These are phyloP conservation scores for Leishmania mexicana DNA, from an alignment of 208 protist genomes.

Conservation along the genomic window DNA sequence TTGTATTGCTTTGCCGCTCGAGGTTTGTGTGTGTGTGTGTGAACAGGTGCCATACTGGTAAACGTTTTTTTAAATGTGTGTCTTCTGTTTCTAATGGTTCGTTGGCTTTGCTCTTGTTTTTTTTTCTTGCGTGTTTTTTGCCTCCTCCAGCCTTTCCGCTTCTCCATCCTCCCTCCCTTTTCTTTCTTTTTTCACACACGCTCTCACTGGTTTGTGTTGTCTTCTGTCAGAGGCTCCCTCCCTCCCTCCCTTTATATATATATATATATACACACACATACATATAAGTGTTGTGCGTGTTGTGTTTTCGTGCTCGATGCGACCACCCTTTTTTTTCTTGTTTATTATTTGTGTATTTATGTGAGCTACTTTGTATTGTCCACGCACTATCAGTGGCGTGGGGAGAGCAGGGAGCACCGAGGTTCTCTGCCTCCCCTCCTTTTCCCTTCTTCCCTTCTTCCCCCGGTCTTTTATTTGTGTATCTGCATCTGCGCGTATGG, in stretches of 20 bases:
- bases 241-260: neutral
- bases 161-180: neutral
- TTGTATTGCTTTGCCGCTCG: neutral
- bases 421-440: neutral
- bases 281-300: neutral
- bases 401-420: neutral
- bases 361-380: neutral
- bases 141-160: neutral
- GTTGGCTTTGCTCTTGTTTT: neutral
- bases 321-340: neutral
- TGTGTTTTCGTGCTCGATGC: neutral
- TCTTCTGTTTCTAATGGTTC: neutral
- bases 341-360: neutral
- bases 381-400: neutral
- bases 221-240: neutral
- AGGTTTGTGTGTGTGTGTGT: neutral
- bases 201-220: neutral
- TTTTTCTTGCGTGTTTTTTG: neutral
- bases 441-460: neutral
- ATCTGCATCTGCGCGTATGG: neutral
- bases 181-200: neutral
- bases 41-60: neutral
- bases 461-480: slow-evolving; percentile 1
- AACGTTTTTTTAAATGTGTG: neutral
- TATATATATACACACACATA: neutral